Evolutionary conservation across 1,139 yeast species (phyloP), one percentile per base, ranked within the genome.

Genomic region (Suhomyces guaymorum): DNA sequence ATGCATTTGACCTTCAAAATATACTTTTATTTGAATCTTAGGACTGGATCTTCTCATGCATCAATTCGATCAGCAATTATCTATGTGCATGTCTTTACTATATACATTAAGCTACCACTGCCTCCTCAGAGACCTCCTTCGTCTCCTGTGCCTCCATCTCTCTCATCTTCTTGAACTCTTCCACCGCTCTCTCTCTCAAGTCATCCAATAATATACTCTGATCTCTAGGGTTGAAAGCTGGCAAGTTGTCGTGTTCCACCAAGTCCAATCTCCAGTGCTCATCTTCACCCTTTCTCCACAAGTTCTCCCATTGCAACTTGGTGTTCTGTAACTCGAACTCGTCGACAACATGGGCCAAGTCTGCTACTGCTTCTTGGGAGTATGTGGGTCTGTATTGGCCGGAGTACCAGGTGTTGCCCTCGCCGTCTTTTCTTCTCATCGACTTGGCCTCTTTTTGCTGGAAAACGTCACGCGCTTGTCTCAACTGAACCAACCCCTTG

Each of bases 291-390:
- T 78, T 78, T 60, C 96, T 75, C 95, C 95, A 87, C 39, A 78
- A 68, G 49, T 79, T 79, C 50, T 87, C 96, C 97, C 97, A 89
- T 48, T 69, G 72, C 29, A 88, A 66, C 38, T 64, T 71, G 21
- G 83, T 73, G 38, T 57, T 52, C 33, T 61, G 64, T 47, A 76
- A 61, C 37, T 69, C 69, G 51, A 82, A 70, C 51, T 83, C 80
- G 45, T 80, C 86, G 39, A 81, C 64, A 35, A 87, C 82, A 50
- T 81, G 80, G 22, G 82, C 70, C 48, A 90, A 66, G 60, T 90
- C 97, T 1, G 96, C 89, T 15, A 88, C 89, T 1, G 97, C 87
- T 59, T 90, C 97, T 59, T 88, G 96, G 8, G 95, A 71, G 60
- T 82, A 86, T 0, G 94, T 82, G 18, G 97, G 97, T 54, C 97